Conservation (phyloP, 305 asterid species). For the Ruellia speciosa region DNA sequence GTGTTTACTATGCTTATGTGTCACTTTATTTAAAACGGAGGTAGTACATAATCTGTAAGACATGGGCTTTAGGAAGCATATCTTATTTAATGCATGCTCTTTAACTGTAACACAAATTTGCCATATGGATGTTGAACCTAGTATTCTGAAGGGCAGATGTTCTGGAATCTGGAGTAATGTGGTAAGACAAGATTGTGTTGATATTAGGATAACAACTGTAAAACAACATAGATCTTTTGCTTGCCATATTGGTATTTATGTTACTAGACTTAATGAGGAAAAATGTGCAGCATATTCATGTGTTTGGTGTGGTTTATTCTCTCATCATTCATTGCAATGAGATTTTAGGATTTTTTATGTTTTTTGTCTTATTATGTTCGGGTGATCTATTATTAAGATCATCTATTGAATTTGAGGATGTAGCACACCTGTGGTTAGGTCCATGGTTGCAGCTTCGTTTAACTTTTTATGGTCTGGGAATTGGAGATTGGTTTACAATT, state of each 20-base stretch:
- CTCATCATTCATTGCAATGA: not conserved
- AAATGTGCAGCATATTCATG: not conserved
- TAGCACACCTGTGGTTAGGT: conserved; percentile 10
- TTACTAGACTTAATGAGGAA: not conserved
- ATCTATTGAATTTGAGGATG: conserved; percentile 4
- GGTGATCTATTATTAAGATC: not conserved
- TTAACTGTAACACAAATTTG: not conserved
- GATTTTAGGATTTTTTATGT: too few relatives aligned
- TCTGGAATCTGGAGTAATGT: conserved; percentile 9
- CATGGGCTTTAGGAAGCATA: not conserved
- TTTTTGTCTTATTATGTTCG: not conserved
- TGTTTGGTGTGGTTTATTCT: conserved; percentile 13
- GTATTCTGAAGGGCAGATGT: conserved; percentile 1
- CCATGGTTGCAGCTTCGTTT: conserved; percentile 3
- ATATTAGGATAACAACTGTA: too few relatives aligned
- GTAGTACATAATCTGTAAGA: not conserved
- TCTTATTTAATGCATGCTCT: not conserved
- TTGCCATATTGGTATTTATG: not conserved
- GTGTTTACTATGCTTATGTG: too few relatives aligned
- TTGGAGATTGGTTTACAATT: not conserved
- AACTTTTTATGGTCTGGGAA: not conserved
- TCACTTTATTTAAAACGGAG: too few relatives aligned
- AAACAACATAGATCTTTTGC: not conserved
- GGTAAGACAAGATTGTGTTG: conserved; percentile 1
- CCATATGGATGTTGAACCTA: not conserved